Base-by-base conservation (phyloP, 345 rosid species). In the Dipteronia sinensis region DNA sequence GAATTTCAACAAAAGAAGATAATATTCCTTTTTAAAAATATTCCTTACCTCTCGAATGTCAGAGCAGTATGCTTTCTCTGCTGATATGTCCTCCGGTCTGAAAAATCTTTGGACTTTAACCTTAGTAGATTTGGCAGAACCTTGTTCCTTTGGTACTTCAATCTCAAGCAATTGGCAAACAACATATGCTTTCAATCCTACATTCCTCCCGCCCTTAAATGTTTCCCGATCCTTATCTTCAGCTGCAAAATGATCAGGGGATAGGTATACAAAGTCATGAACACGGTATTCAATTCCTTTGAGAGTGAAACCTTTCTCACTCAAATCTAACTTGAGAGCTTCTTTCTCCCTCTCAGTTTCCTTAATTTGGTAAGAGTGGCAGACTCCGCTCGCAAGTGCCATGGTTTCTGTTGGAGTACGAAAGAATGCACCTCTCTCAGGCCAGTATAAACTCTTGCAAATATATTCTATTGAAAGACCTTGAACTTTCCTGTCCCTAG, bases 1-100 rank as follows among this genome's bases (percentile, higher is more conserved):
- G n/a, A 56, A 42, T 25, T 46, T 16, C 10, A 4, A 15, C 10
- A n/a, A 23, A 42, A 17, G 56, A 23, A 63, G n/a, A 64, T 23
- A 44, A 12, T 46, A 9, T 70, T 51, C n/a, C 6, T 13, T 51
- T 51, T 15, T 13, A 15, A 51, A 67, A 44, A 65, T 40, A 77
- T 11, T 25, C 42, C 55, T 16, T 82, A 91, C 97, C 81, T 91
- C 95, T 77, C 78, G 88, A 76, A 91, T 83, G 64, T 90, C 88
- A 65, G 90, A 87, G 71, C 78, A 70, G 82, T 91, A 91, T 17
- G 93, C 88, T 82, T 86, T 91, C 80, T 93, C 94, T n/a, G 76
- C 20, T 42, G 91, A 89, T 71, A 90, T 79, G 83, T 93, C 96
- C 76, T 88, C 94, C 6, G 94, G 93, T 81, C 93, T 86, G 69